Base-by-base conservation (phyloP, 345 rosid genomes). In the Abelmoschus esculentus region DNA sequence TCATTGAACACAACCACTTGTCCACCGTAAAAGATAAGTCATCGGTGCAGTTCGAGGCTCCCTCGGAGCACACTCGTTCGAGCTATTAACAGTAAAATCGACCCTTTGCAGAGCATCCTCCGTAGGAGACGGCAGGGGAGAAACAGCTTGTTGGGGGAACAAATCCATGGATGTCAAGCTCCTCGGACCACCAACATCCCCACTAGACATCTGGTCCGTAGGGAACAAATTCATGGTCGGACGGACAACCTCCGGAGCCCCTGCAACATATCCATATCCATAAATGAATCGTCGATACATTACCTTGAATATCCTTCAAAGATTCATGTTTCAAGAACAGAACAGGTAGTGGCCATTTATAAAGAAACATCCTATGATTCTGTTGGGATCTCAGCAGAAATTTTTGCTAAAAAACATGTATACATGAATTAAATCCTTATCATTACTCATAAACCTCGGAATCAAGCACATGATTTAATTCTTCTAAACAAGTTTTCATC, bases 11-110 rank as follows among this genome's bases (percentile, higher is more conserved):
- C 96, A 22, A 91, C 74, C 71, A 93, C 97, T 79, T 88, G 83
- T 14, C 99, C 97, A 8, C 31, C 83, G 63, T 93, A 93, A 76
- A 93, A 91, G 50, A 93, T 89, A n/a, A n/a, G 99, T 93, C 91
- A 93, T 79, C 38, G 79, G 90, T 1, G 90, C 88, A 62, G 83
- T 58, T 69, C 75, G 80, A 13, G 84, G 60, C 78, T 82, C 82
- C 44, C 32, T 49, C 3, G 55, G 36, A 1, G 54, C 76, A 26
- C 50, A 78, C 9, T 13, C 46, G 40, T 66, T 66, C 26, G 31
- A 2, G 19, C 69, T 47, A 8, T 18, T 28, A 28, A 66, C 40
- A 47, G 32, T 78, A 44, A 75, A 42, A 64, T 79, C 83, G 12
- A 66, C 50, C 67, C 29, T 75, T 69, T 76, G 80, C 5, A 69